phyloP scores from a whole-genome alignment of 192 early-diverging fungal species.

The Entomortierella lignicola region DNA sequence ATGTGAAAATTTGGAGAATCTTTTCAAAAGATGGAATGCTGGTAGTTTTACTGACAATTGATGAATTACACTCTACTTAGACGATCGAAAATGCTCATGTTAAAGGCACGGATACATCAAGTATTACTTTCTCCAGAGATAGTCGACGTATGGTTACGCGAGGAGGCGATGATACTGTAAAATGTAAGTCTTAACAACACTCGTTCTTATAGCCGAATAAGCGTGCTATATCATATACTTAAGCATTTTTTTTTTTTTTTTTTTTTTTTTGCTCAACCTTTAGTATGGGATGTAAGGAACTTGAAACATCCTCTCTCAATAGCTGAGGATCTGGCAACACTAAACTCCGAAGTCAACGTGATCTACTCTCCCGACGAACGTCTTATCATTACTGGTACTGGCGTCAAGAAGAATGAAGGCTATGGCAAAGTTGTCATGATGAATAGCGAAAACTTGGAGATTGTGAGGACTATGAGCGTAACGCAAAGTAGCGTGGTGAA shows the following conservation, averaged over 20 bases:
- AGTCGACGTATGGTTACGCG: constrained; percentile 77
- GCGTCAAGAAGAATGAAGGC: constrained; percentile 77
- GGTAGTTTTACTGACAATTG: too few species aligned
- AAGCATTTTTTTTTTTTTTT: background rate
- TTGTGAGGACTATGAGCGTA: constrained; percentile 63
- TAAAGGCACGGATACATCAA: constrained; percentile 74
- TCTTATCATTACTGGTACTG: constrained; percentile 77
- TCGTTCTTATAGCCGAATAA: too few species aligned
- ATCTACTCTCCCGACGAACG: constrained; percentile 88
- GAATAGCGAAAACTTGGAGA: constrained; percentile 69
- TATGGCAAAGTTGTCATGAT: constrained; percentile 75
- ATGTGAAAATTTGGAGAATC: too few species aligned
- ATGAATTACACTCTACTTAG: constrained; percentile 27
- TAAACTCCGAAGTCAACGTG: constrained; percentile 81
- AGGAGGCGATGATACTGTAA: constrained; percentile 87
- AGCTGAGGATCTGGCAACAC: constrained; percentile 64
- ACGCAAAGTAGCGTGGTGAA: constrained; percentile 74
- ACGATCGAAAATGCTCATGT: constrained; percentile 77
- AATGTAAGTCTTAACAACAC: constrained; percentile 54
- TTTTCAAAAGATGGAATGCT: too few species aligned
- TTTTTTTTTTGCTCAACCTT: background rate
- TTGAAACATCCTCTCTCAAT: constrained; percentile 72
- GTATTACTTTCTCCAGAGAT: constrained; percentile 75
- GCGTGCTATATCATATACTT: background rate
- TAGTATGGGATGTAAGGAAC: constrained; percentile 92